Base-by-base conservation (phyloP, 2,329 filamentous ascomycete species). In the Pseudopithomyces maydicus region DNA sequence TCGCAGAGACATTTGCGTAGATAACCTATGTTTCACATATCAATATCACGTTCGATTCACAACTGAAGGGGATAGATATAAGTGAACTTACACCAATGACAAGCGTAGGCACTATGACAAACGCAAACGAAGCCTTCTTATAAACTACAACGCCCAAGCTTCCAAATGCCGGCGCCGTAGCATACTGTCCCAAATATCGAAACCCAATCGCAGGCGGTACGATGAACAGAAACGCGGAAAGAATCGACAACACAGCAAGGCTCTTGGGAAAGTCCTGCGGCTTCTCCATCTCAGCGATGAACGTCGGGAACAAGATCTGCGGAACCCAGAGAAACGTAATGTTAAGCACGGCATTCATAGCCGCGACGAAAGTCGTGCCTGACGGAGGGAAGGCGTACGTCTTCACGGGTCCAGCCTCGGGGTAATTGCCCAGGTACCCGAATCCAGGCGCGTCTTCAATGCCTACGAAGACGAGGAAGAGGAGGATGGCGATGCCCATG, bases 301-400 rank as follows among this genome's bases (percentile, higher is more conserved):
- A 97, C 65, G 90, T 94, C 0, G 93, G 93, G 14, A 97, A 83
- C 0, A 93, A 97, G 68, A 97, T 96, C 74, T 97, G 93, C 0
- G 93, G 93, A 64, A 97, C 96, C 72, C 97, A 97, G 0, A 93
- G 97, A 74, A 97, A 97, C 77, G 88, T 91, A 71, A 97, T 97
- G 77, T 97, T 97, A 74, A 97, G 83, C 77, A 97, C 97, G 0
- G 93, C 93, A 51, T 88, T 92, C 83, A 96, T 88, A 19, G 88
- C 92, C 2, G 84, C 80, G 3, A 96, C 90, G 65, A 96, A 97
- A 0, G 89, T 90, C 0, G 91, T 96, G n/a, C 88, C 85, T 1
- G 81, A 75, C 2, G 87, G 76, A 0, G 92, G 90, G 19, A 93
- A 73, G 0, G 86, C 86, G 0, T 87, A 86, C 6, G 94, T 88